phyloP scores from a whole-genome alignment of 73 alveolate species.

The Paramecium tetraurelia region DNA sequence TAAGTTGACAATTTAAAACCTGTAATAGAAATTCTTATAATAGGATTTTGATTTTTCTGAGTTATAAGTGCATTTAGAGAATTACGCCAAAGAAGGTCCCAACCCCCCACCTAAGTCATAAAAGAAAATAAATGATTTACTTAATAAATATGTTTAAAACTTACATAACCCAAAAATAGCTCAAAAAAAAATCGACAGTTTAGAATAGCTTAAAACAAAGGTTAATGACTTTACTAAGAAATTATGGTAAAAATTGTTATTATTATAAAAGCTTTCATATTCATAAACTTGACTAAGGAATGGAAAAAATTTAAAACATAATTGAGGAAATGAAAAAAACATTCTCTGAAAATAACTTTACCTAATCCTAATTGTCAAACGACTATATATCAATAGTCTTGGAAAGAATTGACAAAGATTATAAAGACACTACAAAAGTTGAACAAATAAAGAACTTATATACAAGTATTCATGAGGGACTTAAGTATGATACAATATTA shows the following conservation, averaged over 20 bases:
- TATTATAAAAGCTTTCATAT: neutral
- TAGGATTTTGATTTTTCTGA: neutral
- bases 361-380: neutral
- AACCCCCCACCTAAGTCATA: neutral
- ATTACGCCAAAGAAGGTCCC: neutral
- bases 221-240: neutral
- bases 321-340: neutral
- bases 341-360: neutral
- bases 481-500: neutral
- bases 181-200: no score
- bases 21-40: neutral
- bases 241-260: neutral
- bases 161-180: neutral
- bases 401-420: neutral
- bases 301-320: neutral
- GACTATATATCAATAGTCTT: neutral
- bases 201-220: neutral
- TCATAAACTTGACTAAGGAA: neutral
- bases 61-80: neutral
- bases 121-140: neutral
- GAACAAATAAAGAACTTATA: neutral
- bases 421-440: neutral
- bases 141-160: neutral
- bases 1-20: neutral
- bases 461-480: neutral